phyloP scores from a whole-genome alignment of 78 protist species.

The Thecamonas trahens region DNA sequence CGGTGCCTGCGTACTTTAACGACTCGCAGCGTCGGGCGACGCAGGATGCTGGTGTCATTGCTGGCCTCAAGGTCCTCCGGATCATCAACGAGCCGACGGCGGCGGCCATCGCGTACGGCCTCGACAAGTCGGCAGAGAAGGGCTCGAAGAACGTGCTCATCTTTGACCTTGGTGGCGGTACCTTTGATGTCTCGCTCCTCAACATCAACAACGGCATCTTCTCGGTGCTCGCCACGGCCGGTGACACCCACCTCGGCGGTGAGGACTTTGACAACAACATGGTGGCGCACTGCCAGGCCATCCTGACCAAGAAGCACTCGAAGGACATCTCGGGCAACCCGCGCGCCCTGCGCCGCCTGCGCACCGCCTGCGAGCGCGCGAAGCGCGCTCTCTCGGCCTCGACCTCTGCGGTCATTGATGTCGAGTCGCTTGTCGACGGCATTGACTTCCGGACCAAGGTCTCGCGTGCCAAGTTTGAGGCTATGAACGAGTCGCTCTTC shows the following conservation, averaged over 20 bases:
- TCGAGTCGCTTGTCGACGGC: slow-evolving; percentile 35
- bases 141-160: slow-evolving; percentile 64
- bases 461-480: slow-evolving; percentile 52
- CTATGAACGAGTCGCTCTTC: slow-evolving; percentile 29
- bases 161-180: slow-evolving; percentile 86
- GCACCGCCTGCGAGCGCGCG: slow-evolving; percentile 68
- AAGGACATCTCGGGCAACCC: slow-evolving; percentile 20
- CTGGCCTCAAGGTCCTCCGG: slow-evolving; percentile 83
- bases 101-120: slow-evolving; percentile 92
- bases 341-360: slow-evolving; percentile 58
- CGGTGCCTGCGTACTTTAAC: slow-evolving; percentile 80
- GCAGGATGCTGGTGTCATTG: slow-evolving; percentile 60
- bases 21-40: slow-evolving; percentile 70
- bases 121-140: too few species aligned
- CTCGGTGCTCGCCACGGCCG: slow-evolving; percentile 80
- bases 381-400: slow-evolving; percentile 58
- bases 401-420: slow-evolving; percentile 17
- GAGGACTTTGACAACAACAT: slow-evolving; percentile 78
- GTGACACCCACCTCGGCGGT: slow-evolving; percentile 81
- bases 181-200: slow-evolving; percentile 82
- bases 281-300: slow-evolving; percentile 32
- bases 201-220: slow-evolving; percentile 66
- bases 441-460: slow-evolving; percentile 33
- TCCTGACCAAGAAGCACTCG: slow-evolving; percentile 22
- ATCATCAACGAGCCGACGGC: slow-evolving; percentile 97